Evolutionary conservation across 2,329 filamentous ascomycete genomes (phyloP).

Genomic region (Tympanopsis confertula): DNA sequence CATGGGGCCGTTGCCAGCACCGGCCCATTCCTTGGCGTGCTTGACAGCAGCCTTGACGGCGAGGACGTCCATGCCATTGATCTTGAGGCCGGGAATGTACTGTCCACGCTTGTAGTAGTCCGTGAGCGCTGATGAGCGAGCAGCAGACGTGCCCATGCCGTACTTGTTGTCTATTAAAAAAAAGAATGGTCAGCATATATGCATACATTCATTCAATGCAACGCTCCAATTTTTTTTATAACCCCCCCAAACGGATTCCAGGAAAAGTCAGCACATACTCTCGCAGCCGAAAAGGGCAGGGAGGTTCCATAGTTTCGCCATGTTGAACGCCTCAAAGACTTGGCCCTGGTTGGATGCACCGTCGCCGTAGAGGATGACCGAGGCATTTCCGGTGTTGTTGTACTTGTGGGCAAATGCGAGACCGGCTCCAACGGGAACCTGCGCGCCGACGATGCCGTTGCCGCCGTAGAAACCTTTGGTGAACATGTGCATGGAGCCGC

Average conservation of each 20-base stretch:
- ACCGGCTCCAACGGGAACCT: conserved; percentile 93
- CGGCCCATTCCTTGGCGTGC: conserved; percentile 82
- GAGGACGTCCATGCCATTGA: conserved; percentile 98
- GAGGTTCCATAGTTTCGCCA: conserved; percentile 98
- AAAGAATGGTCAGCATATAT: not conserved
- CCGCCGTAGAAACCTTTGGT: conserved; percentile 93
- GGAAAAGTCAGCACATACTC: conserved; percentile 76
- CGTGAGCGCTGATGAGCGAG: conserved; percentile 85
- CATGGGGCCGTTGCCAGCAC: conserved; percentile 75
- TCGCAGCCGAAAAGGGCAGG: conserved; percentile 95
- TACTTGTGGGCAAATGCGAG: conserved; percentile 97
- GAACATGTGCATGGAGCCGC: conserved; percentile 99
- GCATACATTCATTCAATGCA: not conserved
- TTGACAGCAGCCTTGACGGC: conserved; percentile 93
- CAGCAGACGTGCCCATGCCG: conserved; percentile 95
- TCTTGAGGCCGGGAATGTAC: conserved; percentile 98
- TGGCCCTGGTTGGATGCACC: conserved; percentile 98
- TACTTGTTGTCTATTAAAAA: conserved; percentile 88
- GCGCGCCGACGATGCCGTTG: conserved; percentile 97
- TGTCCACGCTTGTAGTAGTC: conserved; percentile 99
- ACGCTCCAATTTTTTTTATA: no score
- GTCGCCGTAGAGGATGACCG: conserved; percentile 88
- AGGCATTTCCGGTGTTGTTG: conserved; percentile 72
- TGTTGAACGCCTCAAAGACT: conserved; percentile 99
- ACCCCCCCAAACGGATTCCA: no score